Base-by-base conservation (phyloP, 2,329 filamentous ascomycete genomes). In the Colletotrichum cuscutae region DNA sequence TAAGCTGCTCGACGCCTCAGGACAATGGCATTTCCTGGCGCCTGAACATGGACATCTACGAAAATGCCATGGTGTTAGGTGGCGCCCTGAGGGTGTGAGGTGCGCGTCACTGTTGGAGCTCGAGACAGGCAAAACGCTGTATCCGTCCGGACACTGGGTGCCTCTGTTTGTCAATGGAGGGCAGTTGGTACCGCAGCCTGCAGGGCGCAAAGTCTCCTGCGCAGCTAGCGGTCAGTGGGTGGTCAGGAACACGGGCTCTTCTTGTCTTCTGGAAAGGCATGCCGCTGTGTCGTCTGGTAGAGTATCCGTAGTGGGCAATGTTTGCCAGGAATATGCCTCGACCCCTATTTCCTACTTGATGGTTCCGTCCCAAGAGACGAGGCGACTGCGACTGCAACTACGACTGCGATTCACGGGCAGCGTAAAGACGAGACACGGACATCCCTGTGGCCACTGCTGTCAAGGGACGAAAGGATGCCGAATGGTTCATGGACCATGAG, bases 21-120 rank as follows among this genome's bases (percentile, higher is more conserved):
- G 52, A 61, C 60, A 58, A 72, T 72, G 71, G 68, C 35, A 73
- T 73, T 73, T 58, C 24, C 68, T n/a, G 26, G 71, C 24, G 30
- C 37, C n/a, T 22, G 37, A 54, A 59, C 30, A 73, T 73, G 71
- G 71, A 58, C 42, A 66, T 72, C 52, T 73, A 58, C 19, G 12
- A 71, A 65, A 73, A 72, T 72, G 57, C 71, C 71, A 73, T 73
- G 57, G 67, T 70, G 59, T 57, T 13, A 19, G 15, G 60, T 61
- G 58, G 7, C 46, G 66, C 56, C 35, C 1, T 4, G 53, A 72
- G 60, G 60, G 59, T 69, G 61, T 37, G 46, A 22, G 13, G 52
- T 54, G 19, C 24, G 30, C 19, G 35, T 28, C 58, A 37, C 58
- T 28, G 32, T 46, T 30, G 15, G 30, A 64, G 26, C 37, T 37